Evolutionary conservation across 768 basidiomycete species (phyloP), one percentile per base, ranked within the genome.

Genomic region (Sporobolomyces phaffii): DNA sequence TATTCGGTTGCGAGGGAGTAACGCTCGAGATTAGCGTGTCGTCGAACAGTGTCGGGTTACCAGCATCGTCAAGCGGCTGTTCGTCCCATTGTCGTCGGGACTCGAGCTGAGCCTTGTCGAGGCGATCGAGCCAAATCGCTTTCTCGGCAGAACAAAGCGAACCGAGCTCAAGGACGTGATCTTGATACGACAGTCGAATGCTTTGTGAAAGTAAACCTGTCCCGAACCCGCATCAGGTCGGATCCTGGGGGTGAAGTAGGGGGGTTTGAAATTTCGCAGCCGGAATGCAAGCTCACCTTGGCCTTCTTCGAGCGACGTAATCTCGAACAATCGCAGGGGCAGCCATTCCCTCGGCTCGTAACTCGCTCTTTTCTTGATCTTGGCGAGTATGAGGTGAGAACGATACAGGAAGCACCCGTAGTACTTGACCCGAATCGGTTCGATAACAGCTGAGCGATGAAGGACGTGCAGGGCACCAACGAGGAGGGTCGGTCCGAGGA

Each of bases 271-370:
- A n/a, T n/a, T n/a, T n/a, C n/a, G n/a, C n/a, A n/a, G n/a, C n/a
- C n/a, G n/a, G n/a, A n/a, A n/a, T n/a, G n/a, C n/a, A n/a, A 33
- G 82, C 87, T 70, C 73, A 94, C 91, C 86, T 76, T 89, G 86
- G 60, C 86, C 85, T 31, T 85, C 84, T 40, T 82, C 83, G 22
- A 85, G 81, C 63, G 89, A 88, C 18, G 82, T 78, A 43, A 93
- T 72, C 58, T 88, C 85, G 71, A 90, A 89, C 24, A 84, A 84
- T 49, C 82, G 81, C 26, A 96, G 79, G 44, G 85, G 83, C 74
- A 98, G 87, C 88, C 91, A 98, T 76, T 94, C 88, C 66, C 82
- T 84, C 22, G 91, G 86, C 73, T 93, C 90, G 74, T 96, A 99
- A 38, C 80, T 81, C 60, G 78, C 80, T n/a, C 76, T 73, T 78